Evolutionary conservation across 148 eudicot genomes (phyloP), one percentile per base, ranked within the genome.

Genomic region (Rhododendron ovatum): DNA sequence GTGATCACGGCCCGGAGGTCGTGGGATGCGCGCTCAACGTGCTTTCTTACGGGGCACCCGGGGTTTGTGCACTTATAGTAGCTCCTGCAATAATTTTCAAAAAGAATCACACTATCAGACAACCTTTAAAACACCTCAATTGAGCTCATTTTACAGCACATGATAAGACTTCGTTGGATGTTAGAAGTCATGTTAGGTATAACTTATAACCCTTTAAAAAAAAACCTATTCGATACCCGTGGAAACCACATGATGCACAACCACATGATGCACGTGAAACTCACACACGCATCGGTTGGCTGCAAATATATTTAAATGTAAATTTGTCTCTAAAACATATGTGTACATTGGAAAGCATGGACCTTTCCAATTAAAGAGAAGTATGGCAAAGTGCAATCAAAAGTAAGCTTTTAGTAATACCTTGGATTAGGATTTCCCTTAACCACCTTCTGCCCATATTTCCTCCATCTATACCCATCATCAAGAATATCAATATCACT

Each of bases 391-490:
- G 24, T 9, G 30, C 7, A 75, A 82, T 20, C 33, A 37, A 35
- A 30, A 35, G 6, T 6, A 10, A 47, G 22, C 3, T 26, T 69
- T 26, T 5, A n/a, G n/a, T n/a, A 30, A 5, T 85, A 95, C 98
- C 98, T 94, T 88, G 98, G 96, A 84, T 93, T 95, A 83, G 96
- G 95, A 88, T 93, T 94, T 79, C 94, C 95, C 87, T 93, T 93
- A 5, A 94, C 95, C 37, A 94, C 98, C 50, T 93, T 94, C 85
- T 93, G 98, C n/a, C 98, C 95, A 87, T 94, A 94, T 85, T 94
- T 94, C 83, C 98, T 94, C 98, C 98, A 94, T 87, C 95, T 91
- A 86, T 92, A 94, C 18, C 95, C 98, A 91, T 95, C 96, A 91
- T 93, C 96, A 63, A 93, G 93, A 79, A 95, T 95, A 91, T 95